Evolutionary conservation across 257 asterid species (phyloP), one percentile per base, ranked within the genome.

Genomic region (Capsicum chinense): DNA sequence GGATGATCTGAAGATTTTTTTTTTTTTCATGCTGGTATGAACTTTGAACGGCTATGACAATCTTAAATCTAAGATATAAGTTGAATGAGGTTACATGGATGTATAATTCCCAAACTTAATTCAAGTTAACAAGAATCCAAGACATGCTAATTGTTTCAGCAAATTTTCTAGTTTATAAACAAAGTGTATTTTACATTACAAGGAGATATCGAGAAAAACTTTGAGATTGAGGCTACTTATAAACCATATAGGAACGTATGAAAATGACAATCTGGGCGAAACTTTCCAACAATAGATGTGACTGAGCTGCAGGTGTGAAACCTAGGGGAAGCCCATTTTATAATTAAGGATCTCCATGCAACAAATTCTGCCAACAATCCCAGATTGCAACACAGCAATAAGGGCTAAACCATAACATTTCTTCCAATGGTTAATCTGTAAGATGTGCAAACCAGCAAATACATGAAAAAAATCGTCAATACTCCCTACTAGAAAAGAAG

Each of bases 351-450:
- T 64, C 3, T 26, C 71, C 71, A 64, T 76, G 81, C 60, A 76
- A 52, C 60, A 21, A 76, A 74, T 74, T 50, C 50, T 50, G 80
- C 47, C n/a, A 74, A 13, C 60, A 74, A 74, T 74, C 80, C 39
- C 19, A 52, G 15, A 76, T 16, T 52, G 48, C 47, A 26, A 21
- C 81, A 21, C 5, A 2, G 21, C 81, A 52, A 52, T 76, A 48
- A 73, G 80, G 80, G 44, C 19, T 19, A 48, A 48, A 73, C 80
- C 60, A 74, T 11, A 76, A 52, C 21, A 48, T 16, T 76, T 76
- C 47, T 74, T 74, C 62, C 14, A 62, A 52, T 50, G 62, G 60
- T 56, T 74, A 14, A 74, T 74, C 81, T 74, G 81, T 21, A 50
- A 21, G 47, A 21, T 74, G 62, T 50, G 81, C 12, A 74, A 21